Percentiles rank a stretch among this genome's conserved stretches.
Conservation (phyloP, 106 monocot species). For the Iris macrosiphon region DNA sequence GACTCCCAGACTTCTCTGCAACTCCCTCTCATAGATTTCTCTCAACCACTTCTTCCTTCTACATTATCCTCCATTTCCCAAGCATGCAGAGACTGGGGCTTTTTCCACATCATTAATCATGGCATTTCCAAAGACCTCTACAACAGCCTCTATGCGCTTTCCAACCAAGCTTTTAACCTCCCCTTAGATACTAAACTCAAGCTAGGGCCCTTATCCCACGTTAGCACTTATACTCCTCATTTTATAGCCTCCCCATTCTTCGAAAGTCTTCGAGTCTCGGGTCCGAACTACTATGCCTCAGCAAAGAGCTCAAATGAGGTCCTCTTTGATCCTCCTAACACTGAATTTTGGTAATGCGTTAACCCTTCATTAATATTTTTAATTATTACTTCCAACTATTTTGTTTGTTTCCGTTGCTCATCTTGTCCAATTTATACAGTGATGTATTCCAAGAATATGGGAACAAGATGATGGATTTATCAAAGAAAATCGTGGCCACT, state of each 20-base stretch:
- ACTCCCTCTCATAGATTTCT: conserved; percentile 33
- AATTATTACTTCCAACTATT: background rate
- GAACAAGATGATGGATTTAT: conserved; percentile 32
- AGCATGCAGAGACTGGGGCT: conserved; percentile 44
- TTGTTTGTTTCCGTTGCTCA: background rate
- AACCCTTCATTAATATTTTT: background rate
- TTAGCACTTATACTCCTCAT: conserved; percentile 30
- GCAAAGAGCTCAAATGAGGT: conserved; percentile 25
- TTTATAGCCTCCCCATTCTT: conserved; percentile 49
- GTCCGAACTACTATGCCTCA: conserved; percentile 29
- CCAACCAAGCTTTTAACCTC: conserved; percentile 10
- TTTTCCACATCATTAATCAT: conserved; percentile 40
- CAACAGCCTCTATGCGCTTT: conserved; percentile 3
- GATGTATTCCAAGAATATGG: conserved; percentile 28
- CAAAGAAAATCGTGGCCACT: conserved; percentile 13
- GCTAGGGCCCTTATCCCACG: conserved; percentile 20
- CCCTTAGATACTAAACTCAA: conserved; percentile 33
- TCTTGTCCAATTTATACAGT: conserved; percentile 4
- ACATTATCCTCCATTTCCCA: conserved; percentile 21
- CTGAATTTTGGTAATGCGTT: conserved; percentile 23
- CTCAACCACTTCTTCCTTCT: conserved; percentile 22
- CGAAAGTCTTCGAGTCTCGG: conserved; percentile 35
- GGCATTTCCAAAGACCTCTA: conserved; percentile 38
- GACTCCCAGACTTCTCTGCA: background rate
- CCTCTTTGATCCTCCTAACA: conserved; percentile 17